Evolutionary conservation across 1,284 basidiomycete species (phyloP), one percentile per base, ranked within the genome.

Genomic region (Agaricales sp.): DNA sequence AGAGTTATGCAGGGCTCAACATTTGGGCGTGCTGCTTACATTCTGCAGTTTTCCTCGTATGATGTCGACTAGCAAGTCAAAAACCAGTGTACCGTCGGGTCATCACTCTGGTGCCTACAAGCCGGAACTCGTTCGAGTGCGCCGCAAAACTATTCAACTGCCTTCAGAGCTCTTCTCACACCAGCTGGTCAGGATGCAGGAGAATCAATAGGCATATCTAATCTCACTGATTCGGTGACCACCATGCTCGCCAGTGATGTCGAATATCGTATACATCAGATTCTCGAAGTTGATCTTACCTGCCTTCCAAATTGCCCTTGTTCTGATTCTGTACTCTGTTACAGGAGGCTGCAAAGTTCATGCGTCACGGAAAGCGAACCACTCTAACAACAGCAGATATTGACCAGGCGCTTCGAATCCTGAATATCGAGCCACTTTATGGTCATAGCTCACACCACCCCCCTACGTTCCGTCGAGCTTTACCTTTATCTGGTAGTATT

Each of bases 331-430:
- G 43, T 21, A 35, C 37, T 12, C n/a, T 41, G 35, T 23, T 45
- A 46, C 66, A 95, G 84, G 94, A 98, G 74, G 93, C 95, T 8
- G 82, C 91, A 20, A 89, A 93, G 53, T 99, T 96, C 66, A 98
- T 97, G 89, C 79, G 92, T 20, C 94, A 99, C 64, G 87, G 89
- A 1, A 82, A 91, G 53, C 76, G 95, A 51, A 88, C 87, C 22
- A 88, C 86, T 0, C 75, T 99, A 62, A 87, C 84, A 12, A 91
- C 92, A 1, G 75, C 84, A 19, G 95, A 99, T 67, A 82, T 99
- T 47, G 93, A 98, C 65, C 82, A 92, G 56, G 96, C 95, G 1
- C 74, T 99, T 46, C 87, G 92, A 53, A 91, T 89, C 1, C 75
- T 95, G 55, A 98, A 97, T 66, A 92, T 98, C 55, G 96, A 99